Conservation (phyloP, 768 basidiomycete genomes). For the Suillus variegatus region DNA sequence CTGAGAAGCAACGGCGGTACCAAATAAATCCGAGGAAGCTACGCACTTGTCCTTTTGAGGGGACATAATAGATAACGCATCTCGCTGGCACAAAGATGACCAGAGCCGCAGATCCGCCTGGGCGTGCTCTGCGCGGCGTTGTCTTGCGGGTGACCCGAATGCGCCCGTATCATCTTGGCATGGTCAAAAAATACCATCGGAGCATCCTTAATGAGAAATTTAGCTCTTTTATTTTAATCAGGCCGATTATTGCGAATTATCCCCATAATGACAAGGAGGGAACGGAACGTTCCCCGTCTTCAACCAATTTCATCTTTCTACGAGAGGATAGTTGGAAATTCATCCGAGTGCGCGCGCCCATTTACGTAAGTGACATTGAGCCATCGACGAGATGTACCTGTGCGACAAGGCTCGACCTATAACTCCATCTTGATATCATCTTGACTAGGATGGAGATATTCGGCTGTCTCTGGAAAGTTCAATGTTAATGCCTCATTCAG, state of each 20-base stretch:
- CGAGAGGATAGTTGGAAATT: not conserved
- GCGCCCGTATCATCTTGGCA: not conserved
- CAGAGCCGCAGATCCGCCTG: not conserved
- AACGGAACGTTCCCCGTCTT: not conserved
- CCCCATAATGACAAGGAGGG: not conserved
- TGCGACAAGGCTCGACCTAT: not conserved
- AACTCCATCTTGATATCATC: slow-evolving; percentile 3
- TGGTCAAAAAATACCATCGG: not conserved
- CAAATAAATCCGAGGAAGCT: slow-evolving; percentile 36
- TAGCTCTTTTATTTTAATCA: not conserved
- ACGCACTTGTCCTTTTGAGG: slow-evolving; percentile 15
- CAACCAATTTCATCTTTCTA: not conserved
- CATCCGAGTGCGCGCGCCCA: not conserved
- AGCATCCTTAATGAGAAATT: slow-evolving; percentile 5
- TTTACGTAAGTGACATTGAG: not conserved
- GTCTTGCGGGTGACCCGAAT: not conserved
- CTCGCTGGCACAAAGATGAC: slow-evolving; percentile 1
- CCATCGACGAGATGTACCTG: not conserved
- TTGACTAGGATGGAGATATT: slow-evolving; percentile 22
- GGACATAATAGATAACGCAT: not conserved
- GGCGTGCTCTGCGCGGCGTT: not conserved
- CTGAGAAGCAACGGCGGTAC: slow-evolving; percentile 36
- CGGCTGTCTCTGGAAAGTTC: slow-evolving; percentile 62
- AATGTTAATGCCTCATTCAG: slow-evolving; percentile 72
- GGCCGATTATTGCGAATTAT: not conserved